Evolutionary conservation across 2,329 filamentous ascomycete species (phyloP).

Genomic region (Blastomyces gilchristii): DNA sequence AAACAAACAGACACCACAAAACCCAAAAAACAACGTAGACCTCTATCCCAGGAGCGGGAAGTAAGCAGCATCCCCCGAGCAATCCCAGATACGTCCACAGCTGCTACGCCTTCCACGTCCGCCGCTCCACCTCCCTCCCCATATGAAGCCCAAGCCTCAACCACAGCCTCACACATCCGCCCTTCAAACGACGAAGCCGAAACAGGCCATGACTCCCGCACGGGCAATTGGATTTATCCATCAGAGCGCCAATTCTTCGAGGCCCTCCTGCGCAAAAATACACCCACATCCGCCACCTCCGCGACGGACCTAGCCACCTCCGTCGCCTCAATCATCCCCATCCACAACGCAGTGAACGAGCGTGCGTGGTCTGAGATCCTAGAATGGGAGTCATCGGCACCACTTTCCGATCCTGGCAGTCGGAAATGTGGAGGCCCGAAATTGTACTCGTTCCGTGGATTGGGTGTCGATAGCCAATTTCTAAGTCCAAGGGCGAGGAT

Average conservation of each 20-base stretch:
- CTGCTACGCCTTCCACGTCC: constrained; percentile 13
- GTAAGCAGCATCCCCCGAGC: constrained; percentile 70
- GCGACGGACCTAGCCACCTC: constrained; percentile 48
- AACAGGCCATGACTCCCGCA: constrained; percentile 55
- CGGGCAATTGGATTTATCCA: constrained; percentile 94
- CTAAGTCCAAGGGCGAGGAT: constrained; percentile 75
- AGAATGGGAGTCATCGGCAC: constrained; percentile 68
- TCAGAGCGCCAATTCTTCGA: constrained; percentile 97
- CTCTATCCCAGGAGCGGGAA: constrained; percentile 58
- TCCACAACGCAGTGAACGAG: constrained; percentile 98
- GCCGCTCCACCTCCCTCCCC: constrained; percentile 23
- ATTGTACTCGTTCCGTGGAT: constrained; percentile 71
- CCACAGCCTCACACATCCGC: constrained; percentile 24
- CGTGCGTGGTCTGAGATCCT: constrained; percentile 88
- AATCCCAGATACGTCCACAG: constrained; percentile 17
- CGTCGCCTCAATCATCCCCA: constrained; percentile 87
- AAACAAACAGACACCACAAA: constrained; percentile 18
- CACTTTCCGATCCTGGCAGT: constrained; percentile 46
- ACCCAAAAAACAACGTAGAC: constrained; percentile 25
- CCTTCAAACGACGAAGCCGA: constrained; percentile 70
- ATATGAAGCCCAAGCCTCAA: constrained; percentile 20
- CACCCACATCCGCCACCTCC: constrained; percentile 42
- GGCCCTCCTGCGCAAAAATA: constrained; percentile 86
- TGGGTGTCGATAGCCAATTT: constrained; percentile 38
- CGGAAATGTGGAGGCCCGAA: constrained; percentile 64